phyloP scores from a whole-genome alignment of 2,329 filamentous ascomycete species.

The Ophiostoma ulmi region DNA sequence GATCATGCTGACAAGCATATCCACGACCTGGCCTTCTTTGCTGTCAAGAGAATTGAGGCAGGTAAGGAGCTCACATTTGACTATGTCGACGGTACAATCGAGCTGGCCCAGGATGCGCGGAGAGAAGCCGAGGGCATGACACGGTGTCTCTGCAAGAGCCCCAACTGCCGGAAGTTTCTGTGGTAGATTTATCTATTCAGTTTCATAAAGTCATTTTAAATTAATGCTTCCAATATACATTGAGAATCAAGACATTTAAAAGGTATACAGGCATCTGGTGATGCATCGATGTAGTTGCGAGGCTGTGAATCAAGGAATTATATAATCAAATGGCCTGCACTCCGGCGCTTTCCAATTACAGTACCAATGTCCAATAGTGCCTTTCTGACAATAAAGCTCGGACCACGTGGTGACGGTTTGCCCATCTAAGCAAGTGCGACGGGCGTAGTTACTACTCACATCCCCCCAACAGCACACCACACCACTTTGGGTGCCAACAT shows the following conservation, averaged over 20 bases:
- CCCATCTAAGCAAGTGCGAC: not conserved
- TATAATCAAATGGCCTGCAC: not conserved
- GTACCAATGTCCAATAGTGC: not conserved
- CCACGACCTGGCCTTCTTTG: conserved; percentile 74
- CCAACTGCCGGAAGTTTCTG: conserved; percentile 62
- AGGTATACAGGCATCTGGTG: not conserved
- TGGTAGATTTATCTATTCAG: conserved; percentile 45
- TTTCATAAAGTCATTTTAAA: not conserved
- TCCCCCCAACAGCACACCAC: not conserved
- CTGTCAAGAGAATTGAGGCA: conserved; percentile 58
- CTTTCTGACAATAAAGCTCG: not conserved
- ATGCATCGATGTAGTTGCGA: not conserved
- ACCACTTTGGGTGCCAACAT: not conserved
- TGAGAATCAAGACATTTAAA: too few species aligned
- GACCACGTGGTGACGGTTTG: not conserved
- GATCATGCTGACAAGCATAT: conserved; percentile 69
- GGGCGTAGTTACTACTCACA: not conserved
- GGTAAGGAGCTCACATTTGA: conserved; percentile 74
- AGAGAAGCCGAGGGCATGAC: conserved; percentile 50
- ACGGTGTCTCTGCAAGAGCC: conserved; percentile 57
- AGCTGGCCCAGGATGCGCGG: conserved; percentile 45
- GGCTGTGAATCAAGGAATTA: not conserved
- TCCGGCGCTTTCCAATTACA: not conserved
- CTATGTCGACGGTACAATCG: conserved; percentile 63
- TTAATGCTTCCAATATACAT: not conserved